phyloP scores from a whole-genome alignment of 441 rosid species.

The Pelargonium australe region DNA sequence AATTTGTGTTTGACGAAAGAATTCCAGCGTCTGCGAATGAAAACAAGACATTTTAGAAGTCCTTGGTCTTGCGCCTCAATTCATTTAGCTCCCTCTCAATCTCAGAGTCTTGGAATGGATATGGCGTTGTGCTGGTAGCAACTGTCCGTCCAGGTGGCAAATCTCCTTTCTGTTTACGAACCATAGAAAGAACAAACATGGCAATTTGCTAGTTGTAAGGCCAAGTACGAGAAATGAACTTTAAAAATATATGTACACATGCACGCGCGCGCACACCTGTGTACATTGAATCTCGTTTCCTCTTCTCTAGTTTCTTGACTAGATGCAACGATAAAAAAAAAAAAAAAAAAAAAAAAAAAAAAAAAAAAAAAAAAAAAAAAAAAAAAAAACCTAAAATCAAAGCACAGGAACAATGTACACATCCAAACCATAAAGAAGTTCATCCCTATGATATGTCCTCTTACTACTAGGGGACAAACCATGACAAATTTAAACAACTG shows the following conservation, averaged over 20 bases:
- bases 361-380: neutral
- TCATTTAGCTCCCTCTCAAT: conserved; percentile 66
- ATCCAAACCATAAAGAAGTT: too few species aligned
- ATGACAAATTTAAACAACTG: too few species aligned
- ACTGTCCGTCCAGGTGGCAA: conserved; percentile 59
- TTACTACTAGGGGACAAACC: too few species aligned
- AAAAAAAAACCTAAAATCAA: neutral
- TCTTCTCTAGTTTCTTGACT: neutral
- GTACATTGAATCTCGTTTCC: neutral
- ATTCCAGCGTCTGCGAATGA: neutral
- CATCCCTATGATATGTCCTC: too few species aligned
- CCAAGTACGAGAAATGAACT: conserved; percentile 3
- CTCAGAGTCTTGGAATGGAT: conserved; percentile 43
- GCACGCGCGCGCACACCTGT: neutral
- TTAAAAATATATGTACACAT: too few species aligned
- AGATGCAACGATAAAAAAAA: too few species aligned
- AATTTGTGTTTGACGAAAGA: conserved; percentile 5
- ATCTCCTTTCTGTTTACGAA: conserved; percentile 48
- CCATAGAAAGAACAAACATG: too few species aligned
- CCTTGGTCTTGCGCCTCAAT: conserved; percentile 52
- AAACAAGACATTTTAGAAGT: conserved; percentile 26
- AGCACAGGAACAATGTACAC: too few species aligned
- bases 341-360: too few species aligned
- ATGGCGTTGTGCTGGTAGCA: conserved; percentile 26
- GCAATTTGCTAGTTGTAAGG: neutral